Percentiles rank a stretch among this genome's conserved stretches.
phyloP scores from a whole-genome alignment of 306 rosid species.

The Glycine latifolia region DNA sequence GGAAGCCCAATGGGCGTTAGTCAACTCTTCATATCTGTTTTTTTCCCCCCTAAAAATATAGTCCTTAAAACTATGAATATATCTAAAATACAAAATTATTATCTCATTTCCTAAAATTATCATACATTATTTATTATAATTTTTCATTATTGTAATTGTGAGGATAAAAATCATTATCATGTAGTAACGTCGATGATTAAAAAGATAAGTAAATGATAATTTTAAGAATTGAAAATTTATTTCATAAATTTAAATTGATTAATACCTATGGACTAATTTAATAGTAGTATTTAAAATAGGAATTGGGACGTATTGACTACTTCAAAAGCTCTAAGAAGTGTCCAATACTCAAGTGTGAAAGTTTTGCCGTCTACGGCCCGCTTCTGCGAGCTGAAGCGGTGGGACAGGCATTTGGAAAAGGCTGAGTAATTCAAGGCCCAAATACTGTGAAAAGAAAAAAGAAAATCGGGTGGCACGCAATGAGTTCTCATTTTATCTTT shows the following conservation, averaged over 20 bases:
- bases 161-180: too few relatives aligned
- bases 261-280: too few relatives aligned
- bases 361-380: conserved; percentile 63
- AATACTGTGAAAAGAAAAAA: neutral
- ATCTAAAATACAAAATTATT: too few relatives aligned
- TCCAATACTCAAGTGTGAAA: conserved; percentile 5
- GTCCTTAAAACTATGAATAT: too few relatives aligned
- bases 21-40: too few relatives aligned
- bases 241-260: neutral
- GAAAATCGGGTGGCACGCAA: neutral
- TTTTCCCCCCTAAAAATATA: too few relatives aligned
- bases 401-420: conserved; percentile 14
- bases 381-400: conserved; percentile 20
- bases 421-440: conserved; percentile 5
- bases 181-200: too few relatives aligned
- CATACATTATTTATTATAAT: neutral
- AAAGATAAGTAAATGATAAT: too few relatives aligned
- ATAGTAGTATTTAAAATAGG: too few relatives aligned
- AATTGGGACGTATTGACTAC: conserved; percentile 11
- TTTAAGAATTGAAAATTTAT: neutral
- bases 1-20: too few relatives aligned
- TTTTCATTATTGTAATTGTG: too few relatives aligned
- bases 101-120: neutral
- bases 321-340: neutral
- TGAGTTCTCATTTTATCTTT: neutral